phyloP scores from a whole-genome alignment of 2,329 filamentous ascomycete genomes.

The Ambrosiella xylebori region DNA sequence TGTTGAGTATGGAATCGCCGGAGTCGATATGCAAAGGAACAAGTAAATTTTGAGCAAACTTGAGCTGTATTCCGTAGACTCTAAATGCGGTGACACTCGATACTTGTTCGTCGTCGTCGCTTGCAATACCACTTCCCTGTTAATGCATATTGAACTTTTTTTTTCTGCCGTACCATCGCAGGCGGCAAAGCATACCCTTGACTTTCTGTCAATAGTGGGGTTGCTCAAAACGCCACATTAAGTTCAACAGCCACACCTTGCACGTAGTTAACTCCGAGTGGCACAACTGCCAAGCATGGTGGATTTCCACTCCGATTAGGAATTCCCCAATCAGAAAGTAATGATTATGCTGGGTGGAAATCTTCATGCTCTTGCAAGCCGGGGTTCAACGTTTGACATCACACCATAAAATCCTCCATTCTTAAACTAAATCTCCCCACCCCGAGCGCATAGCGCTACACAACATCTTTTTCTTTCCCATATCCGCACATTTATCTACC shows the following conservation, averaged over 20 bases:
- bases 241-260: not conserved
- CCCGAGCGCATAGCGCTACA: not conserved
- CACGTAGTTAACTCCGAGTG: not conserved
- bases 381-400: not conserved
- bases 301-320: not conserved
- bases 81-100: not conserved
- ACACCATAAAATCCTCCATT: not conserved
- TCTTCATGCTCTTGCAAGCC: not conserved
- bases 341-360: slow-evolving; percentile 3
- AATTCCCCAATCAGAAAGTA: slow-evolving; percentile 9
- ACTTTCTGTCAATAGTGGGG: slow-evolving; percentile 2
- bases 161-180: slow-evolving; percentile 14
- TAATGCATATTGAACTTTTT: slow-evolving; percentile 8
- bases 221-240: slow-evolving; percentile 3
- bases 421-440: not conserved
- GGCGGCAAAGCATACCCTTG: slow-evolving; percentile 10
- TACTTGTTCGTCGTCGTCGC: not conserved
- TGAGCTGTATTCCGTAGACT: not conserved
- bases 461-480: not conserved
- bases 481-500: not conserved
- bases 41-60: not conserved
- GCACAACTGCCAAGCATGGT: not conserved
- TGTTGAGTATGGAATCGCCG: slow-evolving; percentile 1
- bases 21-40: not conserved
- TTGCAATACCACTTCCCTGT: not conserved